Conservation (phyloP, 2,329 filamentous ascomycete genomes). For the Paramyrothecium roridum region DNA sequence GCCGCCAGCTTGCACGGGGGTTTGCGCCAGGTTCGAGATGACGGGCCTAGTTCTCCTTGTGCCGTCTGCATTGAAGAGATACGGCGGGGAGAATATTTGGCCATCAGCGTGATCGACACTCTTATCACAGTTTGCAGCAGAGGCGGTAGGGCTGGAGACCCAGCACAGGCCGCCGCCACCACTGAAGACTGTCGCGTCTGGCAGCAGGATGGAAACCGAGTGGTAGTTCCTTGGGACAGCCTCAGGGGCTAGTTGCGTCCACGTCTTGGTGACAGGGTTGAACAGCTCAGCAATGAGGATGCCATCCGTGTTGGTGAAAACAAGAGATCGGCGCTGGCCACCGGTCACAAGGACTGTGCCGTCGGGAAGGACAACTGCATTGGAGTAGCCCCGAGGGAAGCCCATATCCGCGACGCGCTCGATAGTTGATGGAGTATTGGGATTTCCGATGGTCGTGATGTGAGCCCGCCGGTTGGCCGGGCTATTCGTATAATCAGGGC, state of each 20-base stretch:
- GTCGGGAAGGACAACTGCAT: slow-evolving; percentile 41
- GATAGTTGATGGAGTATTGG: slow-evolving; percentile 9
- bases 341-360: slow-evolving; percentile 37
- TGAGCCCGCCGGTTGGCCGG: slow-evolving; percentile 38
- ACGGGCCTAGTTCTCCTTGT: slow-evolving; percentile 25
- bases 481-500: slow-evolving; percentile 36
- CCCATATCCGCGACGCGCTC: slow-evolving; percentile 26
- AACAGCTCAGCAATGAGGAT: slow-evolving; percentile 43
- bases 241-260: slow-evolving; percentile 31
- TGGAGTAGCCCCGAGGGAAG: slow-evolving; percentile 36
- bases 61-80: slow-evolving; percentile 47
- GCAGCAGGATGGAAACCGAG: slow-evolving; percentile 45
- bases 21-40: background rate
- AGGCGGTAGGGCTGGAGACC: slow-evolving; percentile 20
- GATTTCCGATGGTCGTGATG: slow-evolving; percentile 40
- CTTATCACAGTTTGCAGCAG: slow-evolving; percentile 20
- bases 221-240: slow-evolving; percentile 47
- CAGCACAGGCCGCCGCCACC: slow-evolving; percentile 52
- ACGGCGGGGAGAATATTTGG: slow-evolving; percentile 54
- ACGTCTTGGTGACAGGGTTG: slow-evolving; percentile 37
- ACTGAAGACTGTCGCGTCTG: slow-evolving; percentile 46
- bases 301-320: slow-evolving; percentile 41
- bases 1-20: slow-evolving; percentile 11
- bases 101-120: slow-evolving; percentile 48
- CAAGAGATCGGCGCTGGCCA: slow-evolving; percentile 32